These are phyloP conservation scores for Venturiaceae sp. DNA, from an alignment of 2,329 filamentous ascomycete species.

Conservation along the genomic window DNA sequence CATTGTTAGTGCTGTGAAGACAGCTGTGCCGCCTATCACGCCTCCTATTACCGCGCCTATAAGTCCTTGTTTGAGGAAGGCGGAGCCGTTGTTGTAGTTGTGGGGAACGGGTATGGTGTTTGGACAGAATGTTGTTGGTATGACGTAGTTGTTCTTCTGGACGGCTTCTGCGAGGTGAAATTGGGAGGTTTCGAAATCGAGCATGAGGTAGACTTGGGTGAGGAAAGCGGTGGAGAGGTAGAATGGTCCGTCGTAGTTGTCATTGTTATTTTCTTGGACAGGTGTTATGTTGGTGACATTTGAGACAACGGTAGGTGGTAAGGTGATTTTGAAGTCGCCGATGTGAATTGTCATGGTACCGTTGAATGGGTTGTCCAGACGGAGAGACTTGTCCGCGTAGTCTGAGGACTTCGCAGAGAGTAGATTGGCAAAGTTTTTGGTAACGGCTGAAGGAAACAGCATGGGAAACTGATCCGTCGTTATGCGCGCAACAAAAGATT, in stretches of 20 bases:
- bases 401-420: constrained; percentile 19
- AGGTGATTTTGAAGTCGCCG: constrained; percentile 28
- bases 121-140: constrained; percentile 31
- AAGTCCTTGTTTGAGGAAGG: constrained; percentile 24
- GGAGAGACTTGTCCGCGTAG: constrained; percentile 25
- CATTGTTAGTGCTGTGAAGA: constrained; percentile 10
- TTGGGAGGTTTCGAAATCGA: constrained; percentile 27
- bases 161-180: constrained; percentile 32
- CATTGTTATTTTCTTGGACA: constrained; percentile 11
- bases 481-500: constrained; percentile 29
- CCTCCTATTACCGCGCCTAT: constrained; percentile 29
- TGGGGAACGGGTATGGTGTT: constrained; percentile 25
- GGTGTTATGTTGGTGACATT: constrained; percentile 19
- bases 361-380: constrained; percentile 25
- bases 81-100: constrained; percentile 15
- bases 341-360: constrained; percentile 31
- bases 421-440: constrained; percentile 27
- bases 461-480: constrained; percentile 33
- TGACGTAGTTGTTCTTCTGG: constrained; percentile 28
- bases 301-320: constrained; percentile 26
- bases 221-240: constrained; percentile 31
- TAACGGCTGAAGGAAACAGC: constrained; percentile 28
- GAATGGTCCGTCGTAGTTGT: constrained; percentile 18
- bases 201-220: constrained; percentile 33
- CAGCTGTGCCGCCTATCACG: constrained; percentile 23